phyloP scores from a whole-genome alignment of 2,329 filamentous ascomycete genomes.

The Coniella lustricola region DNA sequence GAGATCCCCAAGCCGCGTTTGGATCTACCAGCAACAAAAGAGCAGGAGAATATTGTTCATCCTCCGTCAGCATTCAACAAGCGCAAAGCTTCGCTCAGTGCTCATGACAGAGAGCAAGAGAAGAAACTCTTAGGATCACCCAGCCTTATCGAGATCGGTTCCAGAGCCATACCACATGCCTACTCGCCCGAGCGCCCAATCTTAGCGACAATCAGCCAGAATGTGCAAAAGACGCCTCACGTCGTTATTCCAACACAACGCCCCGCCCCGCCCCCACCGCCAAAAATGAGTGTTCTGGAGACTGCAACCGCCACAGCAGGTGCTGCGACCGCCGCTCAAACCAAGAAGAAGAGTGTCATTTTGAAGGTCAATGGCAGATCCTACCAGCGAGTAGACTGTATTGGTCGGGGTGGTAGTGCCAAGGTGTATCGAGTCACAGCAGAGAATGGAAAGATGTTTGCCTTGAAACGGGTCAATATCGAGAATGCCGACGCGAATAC shows the following conservation, averaged over 20 bases:
- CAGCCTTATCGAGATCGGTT: constrained; percentile 34
- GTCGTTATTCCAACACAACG: constrained; percentile 38
- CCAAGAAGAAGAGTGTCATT: constrained; percentile 70
- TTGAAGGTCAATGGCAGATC: constrained; percentile 85
- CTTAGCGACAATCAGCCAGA: constrained; percentile 46
- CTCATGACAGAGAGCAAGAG: constrained; percentile 46
- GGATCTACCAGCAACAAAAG: constrained; percentile 55
- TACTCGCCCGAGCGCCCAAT: constrained; percentile 50
- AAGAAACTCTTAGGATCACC: constrained; percentile 46
- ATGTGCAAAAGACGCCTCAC: constrained; percentile 50
- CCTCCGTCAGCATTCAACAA: constrained; percentile 61
- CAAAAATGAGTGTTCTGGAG: constrained; percentile 95
- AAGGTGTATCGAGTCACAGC: constrained; percentile 96
- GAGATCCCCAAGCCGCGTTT: constrained; percentile 36
- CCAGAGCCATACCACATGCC: constrained; percentile 27
- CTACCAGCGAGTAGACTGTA: constrained; percentile 82
- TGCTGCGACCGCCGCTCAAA: constrained; percentile 66
- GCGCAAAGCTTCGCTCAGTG: constrained; percentile 37
- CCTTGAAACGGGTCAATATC: constrained; percentile 84
- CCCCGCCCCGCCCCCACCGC: constrained; percentile 68
- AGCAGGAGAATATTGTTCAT: constrained; percentile 71
- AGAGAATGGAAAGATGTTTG: constrained; percentile 93
- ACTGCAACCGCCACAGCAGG: constrained; percentile 80
- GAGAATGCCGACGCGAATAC: constrained; percentile 82
- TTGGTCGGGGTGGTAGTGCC: constrained; percentile 86